Evolutionary conservation across 225 moss, liverwort and hornwort genomes (phyloP).

Genomic region (Straminergon stramineum): DNA sequence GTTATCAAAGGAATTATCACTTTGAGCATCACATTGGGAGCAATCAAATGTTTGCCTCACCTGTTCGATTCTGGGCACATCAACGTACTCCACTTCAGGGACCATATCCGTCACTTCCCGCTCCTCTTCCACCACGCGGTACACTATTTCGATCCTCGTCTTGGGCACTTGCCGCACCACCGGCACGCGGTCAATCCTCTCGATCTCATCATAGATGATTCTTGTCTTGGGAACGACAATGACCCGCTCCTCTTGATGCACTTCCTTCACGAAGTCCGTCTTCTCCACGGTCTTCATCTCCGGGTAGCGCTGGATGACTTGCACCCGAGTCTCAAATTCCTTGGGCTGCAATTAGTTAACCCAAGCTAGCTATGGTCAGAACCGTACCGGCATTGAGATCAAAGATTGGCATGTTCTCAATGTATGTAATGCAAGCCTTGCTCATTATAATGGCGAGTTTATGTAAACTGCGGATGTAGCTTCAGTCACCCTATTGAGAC

Average conservation of each 20-base stretch:
- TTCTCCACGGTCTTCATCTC: slow-evolving; percentile 67
- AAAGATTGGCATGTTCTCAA: no score
- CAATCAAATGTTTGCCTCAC: not conserved
- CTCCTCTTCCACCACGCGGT: slow-evolving; percentile 44
- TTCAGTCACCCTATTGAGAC: not conserved
- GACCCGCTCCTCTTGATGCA: slow-evolving; percentile 41
- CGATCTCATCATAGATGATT: slow-evolving; percentile 43
- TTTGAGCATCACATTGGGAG: no score
- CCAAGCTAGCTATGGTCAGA: not conserved
- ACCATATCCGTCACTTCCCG: slow-evolving; percentile 45
- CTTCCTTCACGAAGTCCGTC: slow-evolving; percentile 52
- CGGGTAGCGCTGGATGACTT: slow-evolving; percentile 57
- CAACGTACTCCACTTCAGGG: slow-evolving; percentile 23
- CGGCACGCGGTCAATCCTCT: slow-evolving; percentile 42
- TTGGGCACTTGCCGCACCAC: slow-evolving; percentile 32
- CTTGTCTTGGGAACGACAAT: slow-evolving; percentile 24
- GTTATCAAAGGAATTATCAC: no score
- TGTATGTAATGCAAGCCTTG: no score
- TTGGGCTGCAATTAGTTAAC: slow-evolving; percentile 18
- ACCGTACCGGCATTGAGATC: not conserved
- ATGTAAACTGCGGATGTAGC: no score
- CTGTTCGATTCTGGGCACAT: slow-evolving; percentile 36
- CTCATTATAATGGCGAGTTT: not conserved
- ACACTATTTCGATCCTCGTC: slow-evolving; percentile 32
- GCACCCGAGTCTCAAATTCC: slow-evolving; percentile 57